Conservation (phyloP, 139 green algal genomes). For the Parachlorella kessleri region DNA sequence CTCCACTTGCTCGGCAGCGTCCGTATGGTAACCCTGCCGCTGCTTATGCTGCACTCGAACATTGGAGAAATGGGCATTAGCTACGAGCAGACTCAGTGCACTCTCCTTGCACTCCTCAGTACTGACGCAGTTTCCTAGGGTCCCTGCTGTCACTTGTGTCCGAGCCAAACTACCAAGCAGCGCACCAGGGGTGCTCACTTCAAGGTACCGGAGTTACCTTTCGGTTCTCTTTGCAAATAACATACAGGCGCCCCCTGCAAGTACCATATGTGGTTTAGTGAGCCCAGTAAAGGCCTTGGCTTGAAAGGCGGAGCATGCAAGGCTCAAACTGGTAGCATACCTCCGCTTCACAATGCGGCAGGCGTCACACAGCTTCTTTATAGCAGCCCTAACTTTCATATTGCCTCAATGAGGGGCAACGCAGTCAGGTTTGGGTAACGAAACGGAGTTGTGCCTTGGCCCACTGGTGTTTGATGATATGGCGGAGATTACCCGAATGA, state of each 20-base stretch:
- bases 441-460: too few species aligned
- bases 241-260: constrained; percentile 60
- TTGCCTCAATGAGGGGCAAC: too few species aligned
- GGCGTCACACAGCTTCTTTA: constrained; percentile 64
- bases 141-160: neutral
- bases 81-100: neutral
- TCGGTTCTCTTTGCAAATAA: constrained; percentile 61
- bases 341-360: constrained; percentile 63
- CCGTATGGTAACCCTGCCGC: constrained; percentile 48
- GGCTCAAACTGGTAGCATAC: too few species aligned
- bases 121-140: neutral
- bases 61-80: neutral
- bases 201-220: constrained; percentile 35
- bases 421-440: too few species aligned
- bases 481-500: too few species aligned
- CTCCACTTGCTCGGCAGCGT: neutral
- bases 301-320: too few species aligned
- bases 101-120: neutral
- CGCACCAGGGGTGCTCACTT: neutral
- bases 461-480: too few species aligned
- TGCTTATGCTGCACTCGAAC: constrained; percentile 55
- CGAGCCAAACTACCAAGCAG: neutral
- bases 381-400: constrained; percentile 66
- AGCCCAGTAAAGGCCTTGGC: too few species aligned
- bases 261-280: too few species aligned